phyloP scores from a whole-genome alignment of 148 eudicot species.

The Oxyria digyna region DNA sequence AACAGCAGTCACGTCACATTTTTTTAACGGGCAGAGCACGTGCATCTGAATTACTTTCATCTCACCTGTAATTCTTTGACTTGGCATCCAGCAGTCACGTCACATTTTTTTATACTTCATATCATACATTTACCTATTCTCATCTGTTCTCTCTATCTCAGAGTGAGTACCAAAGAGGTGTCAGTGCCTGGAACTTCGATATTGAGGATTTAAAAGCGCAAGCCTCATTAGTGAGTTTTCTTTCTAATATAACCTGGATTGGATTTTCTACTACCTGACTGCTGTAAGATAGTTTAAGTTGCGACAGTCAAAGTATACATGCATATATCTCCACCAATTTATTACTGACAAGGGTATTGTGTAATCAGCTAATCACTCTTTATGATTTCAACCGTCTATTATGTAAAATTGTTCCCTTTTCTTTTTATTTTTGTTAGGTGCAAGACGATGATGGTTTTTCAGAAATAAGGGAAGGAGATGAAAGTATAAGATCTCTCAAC shows the following conservation, averaged over 20 bases:
- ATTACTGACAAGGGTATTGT: not conserved
- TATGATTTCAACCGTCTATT: not conserved
- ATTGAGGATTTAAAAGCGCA: constrained; percentile 81
- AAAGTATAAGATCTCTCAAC: constrained; percentile 32
- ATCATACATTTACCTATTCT: not conserved
- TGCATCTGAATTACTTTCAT: not conserved
- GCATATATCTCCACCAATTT: not conserved
- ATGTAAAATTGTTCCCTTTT: not conserved
- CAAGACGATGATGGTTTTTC: constrained; percentile 75
- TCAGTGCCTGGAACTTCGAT: constrained; percentile 99
- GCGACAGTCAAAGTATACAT: not conserved
- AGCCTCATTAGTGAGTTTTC: constrained; percentile 68
- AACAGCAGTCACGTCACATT: not conserved
- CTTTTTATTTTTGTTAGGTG: constrained; percentile 29
- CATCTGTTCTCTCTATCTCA: constrained; percentile 18
- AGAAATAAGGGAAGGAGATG: constrained; percentile 63
- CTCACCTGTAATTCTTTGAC: not conserved
- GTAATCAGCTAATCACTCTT: not conserved
- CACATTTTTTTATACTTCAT: not conserved
- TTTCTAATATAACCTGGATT: not conserved
- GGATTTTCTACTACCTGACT: not conserved
- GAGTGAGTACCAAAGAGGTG: constrained; percentile 98
- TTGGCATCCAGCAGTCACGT: not conserved
- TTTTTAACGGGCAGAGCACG: not conserved
- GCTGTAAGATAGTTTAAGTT: not conserved